Percentiles rank a stretch among this genome's conserved stretches.
Conservation (phyloP, 116 monocot species). For the Trichopus zeylanicus region DNA sequence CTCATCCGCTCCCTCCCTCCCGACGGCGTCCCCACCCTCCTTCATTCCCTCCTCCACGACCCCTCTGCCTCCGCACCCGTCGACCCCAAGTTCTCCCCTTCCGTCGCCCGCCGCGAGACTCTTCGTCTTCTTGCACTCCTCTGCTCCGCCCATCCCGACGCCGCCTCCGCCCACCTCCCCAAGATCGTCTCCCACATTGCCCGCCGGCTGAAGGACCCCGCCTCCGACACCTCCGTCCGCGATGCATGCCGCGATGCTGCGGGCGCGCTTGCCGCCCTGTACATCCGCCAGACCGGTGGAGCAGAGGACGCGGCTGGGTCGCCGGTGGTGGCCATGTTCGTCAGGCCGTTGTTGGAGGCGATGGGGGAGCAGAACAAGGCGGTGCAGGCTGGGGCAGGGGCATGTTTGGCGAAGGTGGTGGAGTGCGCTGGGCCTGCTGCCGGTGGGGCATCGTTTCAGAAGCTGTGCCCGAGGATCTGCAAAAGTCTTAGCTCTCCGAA, state of each 20-base stretch:
- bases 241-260: conserved; percentile 68
- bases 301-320: conserved; percentile 1
- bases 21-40: conserved; percentile 50
- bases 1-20: conserved; percentile 48
- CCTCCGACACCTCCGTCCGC: conserved; percentile 64
- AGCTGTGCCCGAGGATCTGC: conserved; percentile 67
- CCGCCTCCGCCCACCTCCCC: conserved; percentile 46
- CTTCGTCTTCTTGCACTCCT: conserved; percentile 58
- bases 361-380: conserved; percentile 80
- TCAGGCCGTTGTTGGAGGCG: conserved; percentile 76
- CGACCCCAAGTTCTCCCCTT: conserved; percentile 14
- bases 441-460: conserved; percentile 42
- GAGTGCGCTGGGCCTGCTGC: conserved; percentile 32
- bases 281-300: conserved; percentile 11
- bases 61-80: conserved; percentile 23
- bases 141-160: conserved; percentile 55
- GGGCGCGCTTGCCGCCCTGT: conserved; percentile 50
- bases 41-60: conserved; percentile 53
- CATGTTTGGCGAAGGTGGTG: conserved; percentile 67
- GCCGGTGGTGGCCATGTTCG: conserved; percentile 42
- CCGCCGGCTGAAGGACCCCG: conserved; percentile 68
- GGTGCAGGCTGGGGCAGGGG: conserved; percentile 61
- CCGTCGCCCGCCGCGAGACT: conserved; percentile 57
- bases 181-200: conserved; percentile 71
- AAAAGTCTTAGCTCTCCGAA: conserved; percentile 69